Base-by-base conservation (phyloP, 1,139 yeast genomes). In the Candida pseudoviswanathii region DNA sequence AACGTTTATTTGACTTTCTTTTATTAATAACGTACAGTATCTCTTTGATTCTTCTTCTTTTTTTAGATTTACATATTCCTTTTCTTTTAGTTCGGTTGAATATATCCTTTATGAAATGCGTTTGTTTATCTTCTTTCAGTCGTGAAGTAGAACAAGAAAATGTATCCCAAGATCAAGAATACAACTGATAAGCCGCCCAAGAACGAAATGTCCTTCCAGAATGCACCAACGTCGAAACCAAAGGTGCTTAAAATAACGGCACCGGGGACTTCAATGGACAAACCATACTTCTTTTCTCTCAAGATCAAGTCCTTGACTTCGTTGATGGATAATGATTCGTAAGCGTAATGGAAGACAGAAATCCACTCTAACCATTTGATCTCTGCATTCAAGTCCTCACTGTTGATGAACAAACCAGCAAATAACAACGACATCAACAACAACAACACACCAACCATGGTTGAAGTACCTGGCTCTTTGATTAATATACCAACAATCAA, bases 221-320 rank as follows among this genome's bases (percentile, higher is more conserved):
- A 79, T 1, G 94, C 95, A 37, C 84, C 82, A 21, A 89, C 92
- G 55, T 89, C 81, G 67, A 94, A 94, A 0, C 99, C 99, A 73
- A 94, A 94, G 0, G 98, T 91, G 58, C 96, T 88, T 57, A 94
- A 77, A 52, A 94, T 94, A 1, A 96, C 95, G 1, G 99, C 98
- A 4, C 99, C 99, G 0, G 99, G 99, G n/a, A 94, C 96, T 67
- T 91, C 97, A 57, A 94, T 94, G 46, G 94, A 88, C 41, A 94
- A 77, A 0, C 99, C 99, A 62, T 85, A 94, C 67, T 94, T 94
- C 64, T 85, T 85, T 64, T 94, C 99, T 55, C 83, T 84, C 59
- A 94, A 76, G 9, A 90, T 85, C 62, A 94, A 77, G 45, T 89
- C 89, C 62, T 85, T 87, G n/a, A 94, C 98, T 65, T 94, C 99